Evolutionary conservation across 2,329 filamentous ascomycete genomes (phyloP).

Genomic region (Huntiella moniliformis): DNA sequence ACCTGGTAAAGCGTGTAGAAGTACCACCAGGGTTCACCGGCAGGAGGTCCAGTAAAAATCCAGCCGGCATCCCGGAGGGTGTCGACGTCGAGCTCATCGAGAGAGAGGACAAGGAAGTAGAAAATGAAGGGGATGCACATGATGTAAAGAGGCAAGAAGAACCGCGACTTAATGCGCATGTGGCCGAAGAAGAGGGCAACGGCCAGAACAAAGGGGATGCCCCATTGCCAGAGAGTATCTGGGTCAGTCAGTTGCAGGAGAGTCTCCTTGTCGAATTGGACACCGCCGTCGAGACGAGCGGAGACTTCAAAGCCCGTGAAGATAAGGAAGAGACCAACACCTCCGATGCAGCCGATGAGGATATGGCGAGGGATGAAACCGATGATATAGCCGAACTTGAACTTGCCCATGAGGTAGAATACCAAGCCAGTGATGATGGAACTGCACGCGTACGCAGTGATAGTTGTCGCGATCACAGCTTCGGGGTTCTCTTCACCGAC

Average conservation of each 20-base stretch:
- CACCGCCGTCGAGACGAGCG: slow-evolving; percentile 65
- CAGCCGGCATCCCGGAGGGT: slow-evolving; percentile 57
- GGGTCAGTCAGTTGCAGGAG: slow-evolving; percentile 52
- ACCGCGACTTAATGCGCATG: slow-evolving; percentile 59
- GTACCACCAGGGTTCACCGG: slow-evolving; percentile 84
- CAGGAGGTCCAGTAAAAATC: slow-evolving; percentile 77
- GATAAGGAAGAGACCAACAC: slow-evolving; percentile 87
- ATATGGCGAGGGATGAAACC: slow-evolving; percentile 96
- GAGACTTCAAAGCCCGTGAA: slow-evolving; percentile 88
- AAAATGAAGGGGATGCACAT: slow-evolving; percentile 58
- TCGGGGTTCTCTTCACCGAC: slow-evolving; percentile 68
- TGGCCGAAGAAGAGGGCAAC: slow-evolving; percentile 60
- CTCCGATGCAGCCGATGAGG: slow-evolving; percentile 89
- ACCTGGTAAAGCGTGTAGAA: slow-evolving; percentile 94
- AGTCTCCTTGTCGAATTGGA: slow-evolving; percentile 65
- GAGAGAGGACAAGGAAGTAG: slow-evolving; percentile 54
- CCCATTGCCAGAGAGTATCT: slow-evolving; percentile 68
- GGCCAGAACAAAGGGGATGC: slow-evolving; percentile 58
- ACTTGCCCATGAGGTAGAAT: slow-evolving; percentile 79
- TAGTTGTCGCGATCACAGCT: slow-evolving; percentile 82
- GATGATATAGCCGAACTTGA: slow-evolving; percentile 76
- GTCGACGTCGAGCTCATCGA: slow-evolving; percentile 48
- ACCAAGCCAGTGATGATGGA: slow-evolving; percentile 79
- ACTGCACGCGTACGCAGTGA: slow-evolving; percentile 76
- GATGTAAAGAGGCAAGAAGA: slow-evolving; percentile 76